These are phyloP conservation scores for Sanghuangporus sanghuang DNA, from an alignment of 1,284 basidiomycete genomes.

Conservation along the genomic window DNA sequence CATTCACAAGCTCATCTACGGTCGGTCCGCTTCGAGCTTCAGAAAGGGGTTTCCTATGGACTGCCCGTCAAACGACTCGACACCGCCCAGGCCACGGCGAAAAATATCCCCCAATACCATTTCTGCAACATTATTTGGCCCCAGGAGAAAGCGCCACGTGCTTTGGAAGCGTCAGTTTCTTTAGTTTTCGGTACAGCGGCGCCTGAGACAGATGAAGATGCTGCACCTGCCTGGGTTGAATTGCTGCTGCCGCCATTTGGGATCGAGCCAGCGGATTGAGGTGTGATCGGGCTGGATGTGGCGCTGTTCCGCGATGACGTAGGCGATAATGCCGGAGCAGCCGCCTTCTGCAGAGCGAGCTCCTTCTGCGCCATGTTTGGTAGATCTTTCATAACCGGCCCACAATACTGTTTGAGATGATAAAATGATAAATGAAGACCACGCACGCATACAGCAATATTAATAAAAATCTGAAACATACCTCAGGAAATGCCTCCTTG, in stretches of 20 bases:
- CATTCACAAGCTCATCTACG: neutral
- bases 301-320: slow-evolving; percentile 22
- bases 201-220: slow-evolving; percentile 14
- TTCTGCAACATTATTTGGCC: slow-evolving; percentile 71
- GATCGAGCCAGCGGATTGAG: neutral
- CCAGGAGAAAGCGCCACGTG: slow-evolving; percentile 50
- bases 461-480: slow-evolving; percentile 36
- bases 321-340: slow-evolving; percentile 21
- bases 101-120: slow-evolving; percentile 76
- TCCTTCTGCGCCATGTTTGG: slow-evolving; percentile 87
- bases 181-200: slow-evolving; percentile 18
- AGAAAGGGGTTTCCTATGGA: neutral
- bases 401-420: slow-evolving; percentile 75
- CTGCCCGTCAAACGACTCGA: slow-evolving; percentile 53
- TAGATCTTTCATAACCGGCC: slow-evolving; percentile 58
- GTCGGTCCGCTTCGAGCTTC: too few relatives aligned
- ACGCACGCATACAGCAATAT: neutral
- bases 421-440: slow-evolving; percentile 10
- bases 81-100: slow-evolving; percentile 68
- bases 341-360: slow-evolving; percentile 38
- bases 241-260: neutral
- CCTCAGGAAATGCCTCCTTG: slow-evolving; percentile 80
- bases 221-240: slow-evolving; percentile 18
- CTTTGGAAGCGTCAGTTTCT: slow-evolving; percentile 19
- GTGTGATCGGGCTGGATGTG: slow-evolving; percentile 11